A percentile compares a stretch with the other conserved stretches of the same genome.
These are phyloP conservation scores for Lipomyces sp. DNA, from an alignment of 805 yeast species.

Conservation along the genomic window DNA sequence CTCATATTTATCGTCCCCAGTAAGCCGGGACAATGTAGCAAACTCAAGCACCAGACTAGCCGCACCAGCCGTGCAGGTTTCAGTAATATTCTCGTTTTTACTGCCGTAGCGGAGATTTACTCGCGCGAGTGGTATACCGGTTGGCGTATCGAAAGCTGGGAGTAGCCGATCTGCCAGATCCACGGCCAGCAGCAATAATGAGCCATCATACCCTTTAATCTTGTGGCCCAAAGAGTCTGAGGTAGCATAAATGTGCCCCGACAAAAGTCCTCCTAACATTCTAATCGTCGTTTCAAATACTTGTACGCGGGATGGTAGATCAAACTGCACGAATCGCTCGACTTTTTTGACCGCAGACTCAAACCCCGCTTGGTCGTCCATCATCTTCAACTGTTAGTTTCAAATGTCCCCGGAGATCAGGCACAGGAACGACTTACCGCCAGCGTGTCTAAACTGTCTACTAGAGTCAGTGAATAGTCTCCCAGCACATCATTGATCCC, in stretches of 20 bases:
- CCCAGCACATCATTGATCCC: conserved; percentile 84
- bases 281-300: conserved; percentile 88
- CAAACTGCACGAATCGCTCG: conserved; percentile 53
- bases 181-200: conserved; percentile 68
- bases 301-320: conserved; percentile 73
- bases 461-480: conserved; percentile 73
- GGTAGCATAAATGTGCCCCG: conserved; percentile 74
- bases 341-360: conserved; percentile 52
- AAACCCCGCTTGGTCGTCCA: conserved; percentile 67
- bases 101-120: conserved; percentile 67
- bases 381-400: conserved; percentile 29
- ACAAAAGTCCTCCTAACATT: conserved; percentile 77
- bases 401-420: too few relatives aligned
- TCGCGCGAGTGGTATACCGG: conserved; percentile 78
- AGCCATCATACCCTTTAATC: conserved; percentile 65
- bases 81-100: conserved; percentile 46
- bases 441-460: conserved; percentile 80
- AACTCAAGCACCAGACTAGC: conserved; percentile 83
- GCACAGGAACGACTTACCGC: conserved; percentile 51
- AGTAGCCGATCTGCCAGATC: conserved; percentile 75
- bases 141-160: conserved; percentile 66
- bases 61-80: conserved; percentile 88
- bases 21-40: conserved; percentile 71
- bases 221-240: conserved; percentile 53
- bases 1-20: conserved; percentile 76